phyloP scores from a whole-genome alignment of 2,329 filamentous ascomycete species.

The Chalaropsis ovoidea region DNA sequence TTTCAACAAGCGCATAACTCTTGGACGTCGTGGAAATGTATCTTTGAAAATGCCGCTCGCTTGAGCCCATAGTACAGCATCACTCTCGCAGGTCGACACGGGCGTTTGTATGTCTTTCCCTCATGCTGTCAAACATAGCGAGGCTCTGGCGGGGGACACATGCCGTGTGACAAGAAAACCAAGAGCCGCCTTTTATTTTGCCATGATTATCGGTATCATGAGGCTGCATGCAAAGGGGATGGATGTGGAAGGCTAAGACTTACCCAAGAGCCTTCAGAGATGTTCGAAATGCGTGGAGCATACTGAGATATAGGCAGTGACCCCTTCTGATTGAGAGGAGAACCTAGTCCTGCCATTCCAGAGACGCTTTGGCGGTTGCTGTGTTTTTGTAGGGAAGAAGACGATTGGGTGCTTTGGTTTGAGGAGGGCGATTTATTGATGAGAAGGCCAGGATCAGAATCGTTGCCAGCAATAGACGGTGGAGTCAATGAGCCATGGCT shows the following conservation, averaged over 20 bases:
- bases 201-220: neutral
- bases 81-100: neutral
- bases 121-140: conserved; percentile 4
- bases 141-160: neutral
- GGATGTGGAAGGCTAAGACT: conserved; percentile 31
- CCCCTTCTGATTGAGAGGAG: conserved; percentile 45
- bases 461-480: conserved; percentile 54
- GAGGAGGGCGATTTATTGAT: conserved; percentile 13
- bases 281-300: conserved; percentile 67
- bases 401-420: conserved; percentile 2
- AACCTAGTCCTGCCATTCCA: conserved; percentile 51
- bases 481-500: conserved; percentile 56
- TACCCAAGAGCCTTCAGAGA: conserved; percentile 79
- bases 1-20: neutral
- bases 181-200: neutral
- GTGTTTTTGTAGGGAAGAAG: conserved; percentile 11
- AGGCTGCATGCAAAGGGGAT: conserved; percentile 17
- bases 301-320: conserved; percentile 61
- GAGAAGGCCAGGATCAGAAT: conserved; percentile 55
- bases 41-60: neutral
- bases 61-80: neutral
- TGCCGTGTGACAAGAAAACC: conserved; percentile 23
- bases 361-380: conserved; percentile 48
- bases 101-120: neutral
- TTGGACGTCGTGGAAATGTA: neutral